phyloP scores from a whole-genome alignment of 2,329 filamentous ascomycete species.

The Drechslerella coelobrocha region DNA sequence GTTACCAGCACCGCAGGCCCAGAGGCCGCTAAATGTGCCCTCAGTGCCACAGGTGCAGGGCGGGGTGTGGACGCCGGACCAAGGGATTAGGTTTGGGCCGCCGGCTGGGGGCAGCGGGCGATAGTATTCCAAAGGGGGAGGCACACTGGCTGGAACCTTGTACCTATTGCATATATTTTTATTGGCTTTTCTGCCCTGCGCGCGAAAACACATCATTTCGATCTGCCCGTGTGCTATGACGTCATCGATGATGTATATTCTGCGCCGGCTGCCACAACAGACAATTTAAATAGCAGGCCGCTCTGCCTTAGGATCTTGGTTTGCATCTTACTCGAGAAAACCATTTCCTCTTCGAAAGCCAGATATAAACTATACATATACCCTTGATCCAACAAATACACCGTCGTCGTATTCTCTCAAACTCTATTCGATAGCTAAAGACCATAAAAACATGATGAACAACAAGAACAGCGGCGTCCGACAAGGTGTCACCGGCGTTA shows the following conservation, averaged over 20 bases:
- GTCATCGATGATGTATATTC: slow-evolving; percentile 27
- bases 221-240: slow-evolving; percentile 11
- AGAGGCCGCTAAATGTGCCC: slow-evolving; percentile 55
- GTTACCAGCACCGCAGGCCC: slow-evolving; percentile 65
- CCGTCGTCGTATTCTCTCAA: too few species aligned
- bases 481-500: slow-evolving; percentile 42
- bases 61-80: slow-evolving; percentile 78
- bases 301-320: too few species aligned
- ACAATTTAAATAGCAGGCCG: slow-evolving; percentile 11
- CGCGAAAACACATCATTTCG: too few species aligned
- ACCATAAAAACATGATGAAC: slow-evolving; percentile 22
- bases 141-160: too few species aligned
- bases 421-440: slow-evolving; percentile 7
- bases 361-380: background rate
- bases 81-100: slow-evolving; percentile 78
- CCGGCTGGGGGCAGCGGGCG: slow-evolving; percentile 54
- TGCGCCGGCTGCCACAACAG: background rate
- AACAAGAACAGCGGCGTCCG: slow-evolving; percentile 43
- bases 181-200: too few species aligned
- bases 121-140: slow-evolving; percentile 11
- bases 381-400: background rate
- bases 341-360: background rate
- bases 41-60: slow-evolving; percentile 60
- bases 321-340: background rate
- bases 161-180: too few species aligned